Conservation (phyloP, 345 rosid species). For the Boechera retrofracta region DNA sequence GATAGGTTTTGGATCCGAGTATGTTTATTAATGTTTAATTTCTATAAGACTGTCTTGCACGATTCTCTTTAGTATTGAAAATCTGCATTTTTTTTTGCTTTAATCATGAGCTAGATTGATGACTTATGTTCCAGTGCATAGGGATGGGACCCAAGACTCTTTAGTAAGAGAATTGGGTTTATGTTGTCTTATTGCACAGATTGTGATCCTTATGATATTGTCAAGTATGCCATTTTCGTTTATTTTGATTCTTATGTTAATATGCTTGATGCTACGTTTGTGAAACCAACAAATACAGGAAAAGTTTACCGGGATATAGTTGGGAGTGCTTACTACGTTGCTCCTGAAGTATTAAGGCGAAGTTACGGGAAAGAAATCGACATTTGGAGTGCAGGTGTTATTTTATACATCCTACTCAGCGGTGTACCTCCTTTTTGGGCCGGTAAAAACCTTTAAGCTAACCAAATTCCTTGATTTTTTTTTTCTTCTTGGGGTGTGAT, state of each 20-base stretch:
- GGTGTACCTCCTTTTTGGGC: slow-evolving; percentile 99
- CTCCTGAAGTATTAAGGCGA: slow-evolving; percentile 86
- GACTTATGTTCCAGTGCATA: slow-evolving; percentile 2
- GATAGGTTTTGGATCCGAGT: background rate
- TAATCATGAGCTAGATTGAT: background rate
- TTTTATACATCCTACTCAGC: slow-evolving; percentile 83
- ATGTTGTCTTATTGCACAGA: background rate
- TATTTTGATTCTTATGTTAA: slow-evolving; percentile 3
- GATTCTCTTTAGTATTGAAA: background rate
- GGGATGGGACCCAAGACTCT: background rate
- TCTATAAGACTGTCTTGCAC: slow-evolving; percentile 4
- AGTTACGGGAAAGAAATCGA: slow-evolving; percentile 94
- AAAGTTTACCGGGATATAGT: slow-evolving; percentile 73
- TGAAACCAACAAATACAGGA: slow-evolving; percentile 53
- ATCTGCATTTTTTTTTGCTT: background rate
- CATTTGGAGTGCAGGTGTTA: slow-evolving; percentile 94
- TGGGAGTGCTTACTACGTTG: slow-evolving; percentile 95
- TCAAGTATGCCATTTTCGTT: slow-evolving; percentile 1
- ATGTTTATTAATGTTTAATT: background rate
- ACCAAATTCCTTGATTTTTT: background rate
- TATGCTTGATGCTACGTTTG: background rate
- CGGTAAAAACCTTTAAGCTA: slow-evolving; percentile 56
- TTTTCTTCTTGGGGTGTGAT: slow-evolving; percentile 13
- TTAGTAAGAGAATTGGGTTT: background rate
- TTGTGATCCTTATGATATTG: background rate